These are phyloP conservation scores for Artemisia princeps DNA, from an alignment of 140 eudicot species.

Conservation along the genomic window DNA sequence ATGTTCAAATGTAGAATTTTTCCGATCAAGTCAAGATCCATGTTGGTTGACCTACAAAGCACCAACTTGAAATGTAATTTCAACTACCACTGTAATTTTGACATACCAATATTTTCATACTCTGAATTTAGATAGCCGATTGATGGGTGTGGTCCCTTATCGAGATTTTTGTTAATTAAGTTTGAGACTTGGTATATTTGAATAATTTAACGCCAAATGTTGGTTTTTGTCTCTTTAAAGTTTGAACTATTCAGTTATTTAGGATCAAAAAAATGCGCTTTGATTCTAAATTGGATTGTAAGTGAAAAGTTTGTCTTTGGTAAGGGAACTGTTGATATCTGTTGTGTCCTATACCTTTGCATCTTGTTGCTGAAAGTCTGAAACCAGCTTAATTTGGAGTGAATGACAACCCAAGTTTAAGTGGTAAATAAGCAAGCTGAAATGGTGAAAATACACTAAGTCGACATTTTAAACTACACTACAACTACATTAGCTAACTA, in stretches of 20 bases:
- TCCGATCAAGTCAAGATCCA: conserved; percentile 11
- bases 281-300: too few relatives aligned
- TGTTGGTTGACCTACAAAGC: not conserved
- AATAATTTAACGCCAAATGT: conserved; percentile 18
- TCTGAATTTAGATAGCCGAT: conserved; percentile 15
- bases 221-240: conserved; percentile 18
- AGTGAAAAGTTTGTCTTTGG: too few relatives aligned
- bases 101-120: conserved; percentile 1
- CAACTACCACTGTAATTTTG: conserved; percentile 17
- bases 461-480: too few relatives aligned
- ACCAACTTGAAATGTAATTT: conserved; percentile 8
- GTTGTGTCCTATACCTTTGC: too few relatives aligned
- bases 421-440: too few relatives aligned
- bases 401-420: too few relatives aligned
- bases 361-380: too few relatives aligned
- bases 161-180: conserved; percentile 22
- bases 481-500: too few relatives aligned
- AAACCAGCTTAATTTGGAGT: too few relatives aligned
- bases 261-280: too few relatives aligned
- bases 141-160: conserved; percentile 9
- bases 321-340: too few relatives aligned
- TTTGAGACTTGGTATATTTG: conserved; percentile 16
- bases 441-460: too few relatives aligned
- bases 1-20: conserved; percentile 40
- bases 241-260: not conserved